phyloP scores from a whole-genome alignment of 768 basidiomycete species.

The Russula foetens region DNA sequence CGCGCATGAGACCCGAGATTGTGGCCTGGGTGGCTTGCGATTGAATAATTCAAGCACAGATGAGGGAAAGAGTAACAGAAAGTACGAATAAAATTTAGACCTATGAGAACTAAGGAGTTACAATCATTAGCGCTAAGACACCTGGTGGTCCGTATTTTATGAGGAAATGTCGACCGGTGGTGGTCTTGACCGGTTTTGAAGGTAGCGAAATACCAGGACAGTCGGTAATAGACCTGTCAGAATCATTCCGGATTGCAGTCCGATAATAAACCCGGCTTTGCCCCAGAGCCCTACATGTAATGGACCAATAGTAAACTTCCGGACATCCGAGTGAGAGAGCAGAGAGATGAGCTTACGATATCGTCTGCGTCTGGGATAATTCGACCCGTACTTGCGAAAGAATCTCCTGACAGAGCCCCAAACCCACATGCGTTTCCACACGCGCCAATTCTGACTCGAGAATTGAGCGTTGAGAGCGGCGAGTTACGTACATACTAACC shows the following conservation, averaged over 20 bases:
- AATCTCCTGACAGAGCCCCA: not conserved
- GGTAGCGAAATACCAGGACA: too few species aligned
- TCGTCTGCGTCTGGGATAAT: not conserved
- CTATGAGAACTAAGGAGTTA: too few species aligned
- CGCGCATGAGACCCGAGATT: too few species aligned
- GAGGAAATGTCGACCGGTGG: too few species aligned
- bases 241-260: not conserved
- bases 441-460: not conserved
- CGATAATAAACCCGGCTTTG: not conserved
- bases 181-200: too few species aligned
- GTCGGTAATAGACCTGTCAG: not conserved
- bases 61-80: not conserved
- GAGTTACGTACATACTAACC: not conserved
- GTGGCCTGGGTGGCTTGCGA: too few species aligned
- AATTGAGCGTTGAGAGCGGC: not conserved
- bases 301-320: not conserved
- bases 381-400: not conserved
- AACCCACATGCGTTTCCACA: not conserved
- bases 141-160: too few species aligned
- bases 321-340: not conserved
- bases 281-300: not conserved
- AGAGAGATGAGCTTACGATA: not conserved
- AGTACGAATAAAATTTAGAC: not conserved
- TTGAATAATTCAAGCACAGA: too few species aligned
- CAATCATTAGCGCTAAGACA: too few species aligned